phyloP scores from a whole-genome alignment of 202 grass and related monocot species.

The Schoenoplectus tabernaemontani region DNA sequence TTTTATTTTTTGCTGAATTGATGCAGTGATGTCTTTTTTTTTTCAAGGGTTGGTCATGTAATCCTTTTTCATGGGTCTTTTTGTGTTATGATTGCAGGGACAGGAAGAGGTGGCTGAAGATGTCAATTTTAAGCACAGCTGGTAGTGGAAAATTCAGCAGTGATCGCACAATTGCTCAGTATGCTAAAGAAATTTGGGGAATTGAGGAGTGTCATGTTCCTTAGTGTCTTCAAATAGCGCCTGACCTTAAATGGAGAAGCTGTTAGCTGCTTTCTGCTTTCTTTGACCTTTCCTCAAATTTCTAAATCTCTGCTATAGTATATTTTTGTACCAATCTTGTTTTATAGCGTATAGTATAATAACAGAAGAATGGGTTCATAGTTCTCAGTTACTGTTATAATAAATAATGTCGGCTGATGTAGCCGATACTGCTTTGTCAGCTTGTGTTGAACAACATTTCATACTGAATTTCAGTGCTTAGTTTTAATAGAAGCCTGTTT shows the following conservation, averaged over 20 bases:
- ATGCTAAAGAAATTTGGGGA: slow-evolving; percentile 88
- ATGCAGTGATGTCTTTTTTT: no score
- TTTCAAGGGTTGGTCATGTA: not conserved
- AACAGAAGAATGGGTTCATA: slow-evolving; percentile 11
- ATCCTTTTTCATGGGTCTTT: not conserved
- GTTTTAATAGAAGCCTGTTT: not conserved
- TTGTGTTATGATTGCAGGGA: slow-evolving; percentile 50
- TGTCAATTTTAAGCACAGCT: slow-evolving; percentile 92
- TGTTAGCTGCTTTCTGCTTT: not conserved
- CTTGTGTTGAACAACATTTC: not conserved
- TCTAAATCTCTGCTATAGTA: not conserved
- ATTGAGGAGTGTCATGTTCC: slow-evolving; percentile 60
- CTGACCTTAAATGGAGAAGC: not conserved
- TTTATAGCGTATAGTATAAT: not conserved
- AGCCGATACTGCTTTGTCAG: not conserved
- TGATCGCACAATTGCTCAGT: slow-evolving; percentile 75
- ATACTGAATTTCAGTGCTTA: no score
- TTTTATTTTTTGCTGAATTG: no score
- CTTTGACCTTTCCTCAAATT: not conserved
- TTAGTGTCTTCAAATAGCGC: slow-evolving; percentile 15
- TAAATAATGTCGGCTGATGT: not conserved
- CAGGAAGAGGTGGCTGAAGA: slow-evolving; percentile 77
- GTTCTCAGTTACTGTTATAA: not conserved
- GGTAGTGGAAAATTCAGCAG: slow-evolving; percentile 98
- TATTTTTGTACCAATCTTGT: not conserved